These are phyloP conservation scores for Talinum fruticosum DNA, from an alignment of 148 eudicot genomes.

Conservation along the genomic window DNA sequence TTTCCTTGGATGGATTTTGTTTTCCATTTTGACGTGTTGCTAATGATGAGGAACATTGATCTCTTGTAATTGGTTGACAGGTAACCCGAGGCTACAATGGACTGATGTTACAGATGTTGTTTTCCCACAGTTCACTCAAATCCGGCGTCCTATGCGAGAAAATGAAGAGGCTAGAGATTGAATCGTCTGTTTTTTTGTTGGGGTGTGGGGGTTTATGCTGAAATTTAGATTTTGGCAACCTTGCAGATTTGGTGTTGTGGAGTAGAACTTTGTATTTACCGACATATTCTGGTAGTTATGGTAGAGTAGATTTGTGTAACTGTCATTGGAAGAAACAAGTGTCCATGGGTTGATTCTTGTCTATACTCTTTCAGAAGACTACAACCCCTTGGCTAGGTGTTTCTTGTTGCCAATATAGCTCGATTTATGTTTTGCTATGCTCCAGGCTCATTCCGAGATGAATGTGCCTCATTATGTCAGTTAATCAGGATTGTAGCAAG, in stretches of 20 bases:
- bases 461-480: not conserved
- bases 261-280: slow-evolving; percentile 9
- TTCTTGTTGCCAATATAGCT: not conserved
- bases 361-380: slow-evolving; percentile 2
- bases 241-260: slow-evolving; percentile 8
- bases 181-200: not conserved
- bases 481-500: not conserved
- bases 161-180: not conserved
- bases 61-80: slow-evolving; percentile 8
- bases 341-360: slow-evolving; percentile 1
- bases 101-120: not conserved
- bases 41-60: not conserved
- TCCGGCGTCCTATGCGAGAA: not conserved
- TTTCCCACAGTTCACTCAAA: slow-evolving; percentile 10
- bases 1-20: not conserved
- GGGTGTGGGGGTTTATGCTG: not conserved
- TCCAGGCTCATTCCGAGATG: not conserved
- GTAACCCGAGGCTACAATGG: not conserved
- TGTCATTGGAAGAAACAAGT: not conserved
- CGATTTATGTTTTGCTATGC: not conserved
- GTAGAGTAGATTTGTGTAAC: slow-evolving; percentile 1
- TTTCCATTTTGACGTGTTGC: not conserved
- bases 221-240: not conserved
- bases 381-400: not conserved
- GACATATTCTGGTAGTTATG: slow-evolving; percentile 12